A percentile compares a stretch with the other conserved stretches of the same genome.
Conservation (phyloP, 257 asterid genomes). For the Capsicum baccatum region DNA sequence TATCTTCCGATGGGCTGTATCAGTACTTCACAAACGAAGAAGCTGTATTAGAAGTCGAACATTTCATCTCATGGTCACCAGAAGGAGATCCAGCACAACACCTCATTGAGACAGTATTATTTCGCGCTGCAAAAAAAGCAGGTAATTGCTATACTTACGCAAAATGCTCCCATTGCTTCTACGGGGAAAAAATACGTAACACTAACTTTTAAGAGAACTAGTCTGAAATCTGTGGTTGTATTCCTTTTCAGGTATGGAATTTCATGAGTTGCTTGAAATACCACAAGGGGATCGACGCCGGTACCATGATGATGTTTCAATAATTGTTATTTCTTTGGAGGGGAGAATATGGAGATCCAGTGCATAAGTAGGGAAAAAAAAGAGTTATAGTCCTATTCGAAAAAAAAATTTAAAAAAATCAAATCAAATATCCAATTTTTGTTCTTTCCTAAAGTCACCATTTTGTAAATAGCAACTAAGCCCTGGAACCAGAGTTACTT, state of each 20-base stretch:
- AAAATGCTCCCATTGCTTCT: neutral
- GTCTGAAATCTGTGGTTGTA: neutral
- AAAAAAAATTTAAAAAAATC: neutral
- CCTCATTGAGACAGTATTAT: conserved; percentile 81
- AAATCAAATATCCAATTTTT: conserved; percentile 47
- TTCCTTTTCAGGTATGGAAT: conserved; percentile 75
- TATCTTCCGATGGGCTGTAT: conserved; percentile 92
- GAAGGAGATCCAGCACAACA: conserved; percentile 99
- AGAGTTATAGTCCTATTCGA: conserved; percentile 34
- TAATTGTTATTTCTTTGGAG: conserved; percentile 94
- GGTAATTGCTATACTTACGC: conserved; percentile 43
- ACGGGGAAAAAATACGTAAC: neutral
- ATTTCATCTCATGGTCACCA: conserved; percentile 83
- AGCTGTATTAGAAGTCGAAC: conserved; percentile 87
- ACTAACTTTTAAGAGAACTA: neutral
- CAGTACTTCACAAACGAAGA: conserved; percentile 97
- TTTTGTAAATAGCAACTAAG: conserved; percentile 43
- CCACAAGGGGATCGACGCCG: conserved; percentile 97
- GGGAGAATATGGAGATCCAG: conserved; percentile 98
- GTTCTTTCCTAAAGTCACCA: conserved; percentile 41
- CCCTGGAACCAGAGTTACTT: conserved; percentile 47
- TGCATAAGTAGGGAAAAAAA: conserved; percentile 54
- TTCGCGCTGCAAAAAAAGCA: conserved; percentile 95
- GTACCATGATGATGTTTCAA: conserved; percentile 94
- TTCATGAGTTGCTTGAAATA: conserved; percentile 86